Percentiles rank a stretch among this genome's conserved stretches.
phyloP scores from a whole-genome alignment of 306 rosid genomes.

The Ormosia emarginata region DNA sequence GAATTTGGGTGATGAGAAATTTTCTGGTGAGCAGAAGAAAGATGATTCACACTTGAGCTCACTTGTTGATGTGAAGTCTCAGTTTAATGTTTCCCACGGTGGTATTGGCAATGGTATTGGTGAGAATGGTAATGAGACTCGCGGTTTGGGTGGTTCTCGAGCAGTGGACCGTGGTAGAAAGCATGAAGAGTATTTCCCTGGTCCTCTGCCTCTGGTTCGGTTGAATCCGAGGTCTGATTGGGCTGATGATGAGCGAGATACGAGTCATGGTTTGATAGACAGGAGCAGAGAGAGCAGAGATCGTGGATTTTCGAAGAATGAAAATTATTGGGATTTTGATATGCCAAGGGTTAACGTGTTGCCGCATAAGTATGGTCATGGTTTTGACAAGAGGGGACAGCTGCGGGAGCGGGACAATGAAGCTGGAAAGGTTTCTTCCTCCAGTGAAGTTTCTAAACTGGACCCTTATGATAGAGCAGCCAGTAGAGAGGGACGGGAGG shows the following conservation, averaged over 20 bases:
- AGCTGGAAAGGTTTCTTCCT: conserved; percentile 59
- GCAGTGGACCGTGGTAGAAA: conserved; percentile 33
- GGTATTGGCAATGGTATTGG: conserved; percentile 13
- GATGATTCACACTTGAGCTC: conserved; percentile 28
- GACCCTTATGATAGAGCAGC: conserved; percentile 53
- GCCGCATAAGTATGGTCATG: conserved; percentile 58
- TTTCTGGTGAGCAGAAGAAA: conserved; percentile 41
- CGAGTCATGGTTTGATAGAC: conserved; percentile 61
- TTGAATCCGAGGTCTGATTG: conserved; percentile 82
- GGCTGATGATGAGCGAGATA: conserved; percentile 99
- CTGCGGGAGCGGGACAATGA: conserved; percentile 68
- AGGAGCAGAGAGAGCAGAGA: conserved; percentile 70
- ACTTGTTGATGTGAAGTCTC: conserved; percentile 38
- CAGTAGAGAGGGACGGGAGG: conserved; percentile 66
- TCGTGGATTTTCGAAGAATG: conserved; percentile 54
- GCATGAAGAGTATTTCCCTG: conserved; percentile 71
- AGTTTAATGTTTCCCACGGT: conserved; percentile 31
- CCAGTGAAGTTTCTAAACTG: conserved; percentile 64
- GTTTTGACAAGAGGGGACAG: conserved; percentile 60
- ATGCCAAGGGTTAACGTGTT: conserved; percentile 66
- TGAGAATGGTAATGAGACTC: conserved; percentile 33
- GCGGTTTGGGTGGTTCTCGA: conserved; percentile 36
- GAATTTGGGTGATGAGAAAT: conserved; percentile 32
- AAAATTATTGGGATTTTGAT: conserved; percentile 82
- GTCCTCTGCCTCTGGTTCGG: conserved; percentile 71